Base-by-base conservation (phyloP, 2,329 filamentous ascomycete species). In the Clarireedia sp. region DNA sequence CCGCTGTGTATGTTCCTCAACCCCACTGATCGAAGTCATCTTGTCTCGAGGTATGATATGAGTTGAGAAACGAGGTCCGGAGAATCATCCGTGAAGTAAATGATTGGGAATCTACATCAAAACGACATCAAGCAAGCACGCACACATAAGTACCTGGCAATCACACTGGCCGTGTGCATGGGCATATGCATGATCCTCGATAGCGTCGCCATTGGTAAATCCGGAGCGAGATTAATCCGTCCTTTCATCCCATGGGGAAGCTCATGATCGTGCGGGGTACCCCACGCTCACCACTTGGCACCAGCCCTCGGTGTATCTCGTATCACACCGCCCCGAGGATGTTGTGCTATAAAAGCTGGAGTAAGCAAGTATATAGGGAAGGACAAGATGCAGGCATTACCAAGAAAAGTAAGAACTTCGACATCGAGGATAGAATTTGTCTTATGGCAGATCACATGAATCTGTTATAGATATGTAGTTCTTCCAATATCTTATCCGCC, bases 231-330 rank as follows among this genome's bases (percentile, higher is more conserved):
- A 48, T 48, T 54, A 48, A 48, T 33, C 29, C 10, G 29, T 33
- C 29, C 29, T 33, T 41, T 24, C 51, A 54, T 54, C 43, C 51
- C 33, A 48, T 48, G 51, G 51, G 33, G 23, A 48, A 48, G 51
- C 21, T 48, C 19, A 48, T 19, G 37, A 44, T 10, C 21, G 43
- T 41, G 24, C 21, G 51, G 51, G 51, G 51, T 41, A 41, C 36
- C n/a, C 44, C 47, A 14, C 17, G 46, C 44, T 38, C 47, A 33
- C 38, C 19, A 6, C 43, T 54, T 40, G 51, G 51, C 51, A 48
- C 37, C 29, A 54, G 24, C 24, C 12, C 23, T 48, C 51, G 51
- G 51, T 43, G 51, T 29, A 54, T 54, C 51, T 54, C 51, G 51
- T 23, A 8, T 53, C 24, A 3, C 17, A 17, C 9, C 26, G 38